These are phyloP conservation scores for Trichoderma oligosporum DNA, from an alignment of 2,329 filamentous ascomycete species.

Conservation along the genomic window DNA sequence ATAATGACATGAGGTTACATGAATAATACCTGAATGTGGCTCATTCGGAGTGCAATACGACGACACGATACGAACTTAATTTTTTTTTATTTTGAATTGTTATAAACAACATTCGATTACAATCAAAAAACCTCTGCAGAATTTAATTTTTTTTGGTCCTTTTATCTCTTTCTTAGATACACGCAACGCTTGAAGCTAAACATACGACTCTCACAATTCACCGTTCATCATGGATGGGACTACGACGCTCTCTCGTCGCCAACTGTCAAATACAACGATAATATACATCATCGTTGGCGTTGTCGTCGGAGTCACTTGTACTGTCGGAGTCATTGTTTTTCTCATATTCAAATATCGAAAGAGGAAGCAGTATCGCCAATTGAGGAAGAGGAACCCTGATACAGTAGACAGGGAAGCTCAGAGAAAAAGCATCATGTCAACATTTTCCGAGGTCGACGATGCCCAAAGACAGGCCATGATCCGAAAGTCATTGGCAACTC, in stretches of 20 bases:
- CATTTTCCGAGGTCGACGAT: constrained; percentile 10
- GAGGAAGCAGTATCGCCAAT: not conserved
- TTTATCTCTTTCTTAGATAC: not conserved
- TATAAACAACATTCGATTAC: not conserved
- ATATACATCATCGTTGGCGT: constrained; percentile 15
- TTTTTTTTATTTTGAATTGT: not conserved
- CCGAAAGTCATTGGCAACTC: constrained; percentile 14
- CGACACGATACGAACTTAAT: constrained; percentile 1
- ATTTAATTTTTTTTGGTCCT: not conserved
- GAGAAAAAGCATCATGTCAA: constrained; percentile 15
- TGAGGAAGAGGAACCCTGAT: not conserved
- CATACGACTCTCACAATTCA: not conserved
- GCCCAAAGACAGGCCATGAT: constrained; percentile 17
- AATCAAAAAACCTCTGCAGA: not conserved
- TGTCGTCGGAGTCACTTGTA: not conserved
- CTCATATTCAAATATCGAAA: constrained; percentile 2
- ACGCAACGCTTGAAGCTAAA: not conserved
- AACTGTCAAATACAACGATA: not conserved
- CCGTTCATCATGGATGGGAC: not conserved
- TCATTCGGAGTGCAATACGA: constrained; percentile 8
- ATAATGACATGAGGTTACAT: constrained; percentile 3
- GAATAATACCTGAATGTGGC: constrained; percentile 2
- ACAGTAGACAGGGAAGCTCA: not conserved
- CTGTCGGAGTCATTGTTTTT: not conserved
- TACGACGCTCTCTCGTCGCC: not conserved